phyloP scores from a whole-genome alignment of 768 basidiomycete genomes.

The Calocera cornea region DNA sequence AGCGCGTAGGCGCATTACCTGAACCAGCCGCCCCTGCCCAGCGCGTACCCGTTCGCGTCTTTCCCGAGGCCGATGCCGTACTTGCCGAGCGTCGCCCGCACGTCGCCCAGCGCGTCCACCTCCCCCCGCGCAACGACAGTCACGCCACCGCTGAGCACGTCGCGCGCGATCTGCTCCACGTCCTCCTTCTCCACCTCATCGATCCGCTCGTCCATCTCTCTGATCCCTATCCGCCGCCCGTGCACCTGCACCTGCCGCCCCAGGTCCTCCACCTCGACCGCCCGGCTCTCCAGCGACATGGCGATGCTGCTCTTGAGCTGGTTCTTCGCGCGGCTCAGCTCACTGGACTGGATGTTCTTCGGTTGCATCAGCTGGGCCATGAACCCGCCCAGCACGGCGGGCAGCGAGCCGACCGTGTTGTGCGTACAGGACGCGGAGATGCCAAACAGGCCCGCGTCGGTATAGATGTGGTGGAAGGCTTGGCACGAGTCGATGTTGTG shows the following conservation, averaged over 20 bases:
- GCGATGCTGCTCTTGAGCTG: constrained; percentile 84
- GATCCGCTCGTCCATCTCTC: constrained; percentile 81
- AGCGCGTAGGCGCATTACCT: too few species aligned
- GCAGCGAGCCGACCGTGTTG: neutral
- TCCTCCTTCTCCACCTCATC: constrained; percentile 59
- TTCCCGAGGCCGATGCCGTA: constrained; percentile 42
- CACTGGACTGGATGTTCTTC: constrained; percentile 38
- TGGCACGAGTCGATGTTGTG: constrained; percentile 89
- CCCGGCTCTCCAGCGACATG: constrained; percentile 85
- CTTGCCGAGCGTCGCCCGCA: constrained; percentile 46
- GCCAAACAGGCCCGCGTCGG: constrained; percentile 86
- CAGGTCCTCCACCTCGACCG: constrained; percentile 76
- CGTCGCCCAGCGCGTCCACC: constrained; percentile 54
- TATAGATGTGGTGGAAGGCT: constrained; percentile 95
- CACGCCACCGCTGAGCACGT: constrained; percentile 54
- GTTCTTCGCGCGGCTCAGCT: constrained; percentile 82
- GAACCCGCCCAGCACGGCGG: neutral
- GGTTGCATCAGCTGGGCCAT: neutral
- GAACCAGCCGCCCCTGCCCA: too few species aligned
- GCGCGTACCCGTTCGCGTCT: too few species aligned
- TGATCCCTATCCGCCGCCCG: constrained; percentile 67
- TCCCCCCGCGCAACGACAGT: constrained; percentile 77
- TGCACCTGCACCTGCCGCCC: constrained; percentile 88
- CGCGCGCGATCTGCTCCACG: constrained; percentile 59
- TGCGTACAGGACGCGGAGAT: constrained; percentile 72